Evolutionary conservation across 768 basidiomycete genomes (phyloP).

Genomic region (Suillus cothurnatus): DNA sequence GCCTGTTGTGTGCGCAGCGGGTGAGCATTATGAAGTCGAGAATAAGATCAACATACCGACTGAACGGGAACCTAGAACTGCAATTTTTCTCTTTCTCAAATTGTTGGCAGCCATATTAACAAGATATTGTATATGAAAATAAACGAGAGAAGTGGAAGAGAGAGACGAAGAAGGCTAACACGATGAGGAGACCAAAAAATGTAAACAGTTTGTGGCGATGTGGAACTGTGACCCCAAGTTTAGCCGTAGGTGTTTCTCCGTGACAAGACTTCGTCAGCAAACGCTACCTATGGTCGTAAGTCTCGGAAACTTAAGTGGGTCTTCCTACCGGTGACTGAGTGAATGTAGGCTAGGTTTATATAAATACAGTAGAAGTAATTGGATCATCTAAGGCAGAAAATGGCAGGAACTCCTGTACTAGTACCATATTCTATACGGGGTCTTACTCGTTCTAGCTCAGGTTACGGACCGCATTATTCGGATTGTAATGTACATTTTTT

Average conservation of each 20-base stretch:
- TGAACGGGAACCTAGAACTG: slow-evolving; percentile 83
- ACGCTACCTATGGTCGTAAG: slow-evolving; percentile 6
- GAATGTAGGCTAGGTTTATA: slow-evolving; percentile 8
- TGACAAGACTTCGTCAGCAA: slow-evolving; percentile 14
- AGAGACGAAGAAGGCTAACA: slow-evolving; percentile 17
- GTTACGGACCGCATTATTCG: slow-evolving; percentile 19
- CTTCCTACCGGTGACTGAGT: slow-evolving; percentile 1
- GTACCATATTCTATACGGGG: slow-evolving; percentile 28
- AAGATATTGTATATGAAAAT: slow-evolving; percentile 7
- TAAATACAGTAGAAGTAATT: slow-evolving; percentile 18
- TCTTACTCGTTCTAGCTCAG: slow-evolving; percentile 28
- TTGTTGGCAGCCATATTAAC: slow-evolving; percentile 35
- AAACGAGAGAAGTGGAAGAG: slow-evolving; percentile 15
- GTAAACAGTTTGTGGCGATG: slow-evolving; percentile 21
- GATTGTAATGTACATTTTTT: slow-evolving; percentile 15
- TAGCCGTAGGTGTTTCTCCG: slow-evolving; percentile 34
- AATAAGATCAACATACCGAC: slow-evolving; percentile 61
- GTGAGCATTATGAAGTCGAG: slow-evolving; percentile 19
- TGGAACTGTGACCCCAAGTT: slow-evolving; percentile 21
- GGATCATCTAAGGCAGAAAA: slow-evolving; percentile 3
- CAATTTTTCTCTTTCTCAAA: slow-evolving; percentile 86
- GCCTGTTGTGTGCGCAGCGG: slow-evolving; percentile 51
- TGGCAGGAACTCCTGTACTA: slow-evolving; percentile 5
- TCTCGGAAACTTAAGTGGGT: not conserved
- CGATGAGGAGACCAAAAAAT: slow-evolving; percentile 22